Percentiles rank a stretch among this genome's conserved stretches.
phyloP scores from a whole-genome alignment of 1,139 yeast species.

The Cylindricascospora bacillispora region DNA sequence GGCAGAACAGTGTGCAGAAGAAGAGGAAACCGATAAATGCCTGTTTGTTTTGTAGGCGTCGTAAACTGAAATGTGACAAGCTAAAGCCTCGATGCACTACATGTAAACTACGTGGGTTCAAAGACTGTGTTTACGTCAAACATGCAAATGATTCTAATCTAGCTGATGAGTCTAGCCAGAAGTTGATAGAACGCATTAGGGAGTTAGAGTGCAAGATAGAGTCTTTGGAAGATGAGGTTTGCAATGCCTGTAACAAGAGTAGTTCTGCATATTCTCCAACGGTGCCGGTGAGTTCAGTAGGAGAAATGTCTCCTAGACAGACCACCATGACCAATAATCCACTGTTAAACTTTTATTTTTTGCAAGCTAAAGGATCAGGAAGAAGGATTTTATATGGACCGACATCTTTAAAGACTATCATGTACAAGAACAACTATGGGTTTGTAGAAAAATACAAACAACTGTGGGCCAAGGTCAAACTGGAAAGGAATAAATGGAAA shows the following conservation, averaged over 20 bases:
- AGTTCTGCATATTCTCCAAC: no score
- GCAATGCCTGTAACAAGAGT: no score
- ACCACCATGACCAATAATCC: slow-evolving; percentile 8
- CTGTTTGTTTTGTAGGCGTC: slow-evolving; percentile 21
- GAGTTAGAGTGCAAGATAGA: slow-evolving; percentile 4
- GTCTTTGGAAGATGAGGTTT: no score
- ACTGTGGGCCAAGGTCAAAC: slow-evolving; percentile 16
- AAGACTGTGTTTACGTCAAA: slow-evolving; percentile 18
- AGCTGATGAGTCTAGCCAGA: background rate
- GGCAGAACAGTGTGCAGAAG: no score
- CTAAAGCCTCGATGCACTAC: slow-evolving; percentile 18
- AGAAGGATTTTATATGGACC: slow-evolving; percentile 18
- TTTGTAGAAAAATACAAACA: slow-evolving; percentile 12
- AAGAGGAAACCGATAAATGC: slow-evolving; percentile 21
- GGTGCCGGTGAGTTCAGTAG: background rate
- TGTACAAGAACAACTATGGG: slow-evolving; percentile 11
- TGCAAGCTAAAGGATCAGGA: slow-evolving; percentile 10
- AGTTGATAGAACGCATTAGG: slow-evolving; percentile 3
- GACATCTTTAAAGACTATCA: slow-evolving; percentile 15
- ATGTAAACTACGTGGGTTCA: slow-evolving; percentile 14
- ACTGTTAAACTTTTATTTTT: slow-evolving; percentile 8
- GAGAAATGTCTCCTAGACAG: background rate
- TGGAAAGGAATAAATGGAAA: slow-evolving; percentile 15
- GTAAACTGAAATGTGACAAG: slow-evolving; percentile 25
- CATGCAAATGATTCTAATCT: slow-evolving; percentile 8